Conservation (phyloP, 148 eudicot species). For the Rhododendron griersonianum region DNA sequence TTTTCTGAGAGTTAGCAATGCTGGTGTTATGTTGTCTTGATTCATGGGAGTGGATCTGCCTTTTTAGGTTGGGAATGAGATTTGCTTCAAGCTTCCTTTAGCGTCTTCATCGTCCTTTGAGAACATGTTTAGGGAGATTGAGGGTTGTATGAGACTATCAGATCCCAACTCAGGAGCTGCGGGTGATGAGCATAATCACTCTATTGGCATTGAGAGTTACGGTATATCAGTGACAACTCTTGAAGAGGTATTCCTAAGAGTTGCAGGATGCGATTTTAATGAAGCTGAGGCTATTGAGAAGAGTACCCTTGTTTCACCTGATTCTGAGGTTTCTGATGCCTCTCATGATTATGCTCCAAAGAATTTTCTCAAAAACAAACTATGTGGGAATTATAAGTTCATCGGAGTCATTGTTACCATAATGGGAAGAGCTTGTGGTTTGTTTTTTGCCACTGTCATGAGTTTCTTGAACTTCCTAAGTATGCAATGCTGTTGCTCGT, state of each 20-base stretch:
- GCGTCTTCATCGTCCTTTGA: conserved; percentile 85
- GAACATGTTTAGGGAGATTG: conserved; percentile 87
- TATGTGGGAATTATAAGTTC: conserved; percentile 40
- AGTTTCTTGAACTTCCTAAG: conserved; percentile 49
- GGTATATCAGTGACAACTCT: conserved; percentile 96
- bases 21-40: background rate
- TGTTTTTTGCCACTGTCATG: conserved; percentile 40
- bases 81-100: conserved; percentile 91
- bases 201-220: conserved; percentile 81
- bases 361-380: conserved; percentile 28
- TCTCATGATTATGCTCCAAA: conserved; percentile 35
- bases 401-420: conserved; percentile 37
- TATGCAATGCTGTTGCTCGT: conserved; percentile 70
- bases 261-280: conserved; percentile 80
- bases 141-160: conserved; percentile 67
- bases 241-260: conserved; percentile 95
- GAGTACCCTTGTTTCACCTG: conserved; percentile 18
- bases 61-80: conserved; percentile 83
- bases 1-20: background rate
- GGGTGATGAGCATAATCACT: conserved; percentile 26
- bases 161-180: conserved; percentile 24
- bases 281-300: conserved; percentile 42
- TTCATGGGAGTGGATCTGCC: conserved; percentile 15
- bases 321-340: conserved; percentile 32
- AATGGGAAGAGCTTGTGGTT: conserved; percentile 44